phyloP scores from a whole-genome alignment of 768 basidiomycete genomes.

The Suillus variegatus region DNA sequence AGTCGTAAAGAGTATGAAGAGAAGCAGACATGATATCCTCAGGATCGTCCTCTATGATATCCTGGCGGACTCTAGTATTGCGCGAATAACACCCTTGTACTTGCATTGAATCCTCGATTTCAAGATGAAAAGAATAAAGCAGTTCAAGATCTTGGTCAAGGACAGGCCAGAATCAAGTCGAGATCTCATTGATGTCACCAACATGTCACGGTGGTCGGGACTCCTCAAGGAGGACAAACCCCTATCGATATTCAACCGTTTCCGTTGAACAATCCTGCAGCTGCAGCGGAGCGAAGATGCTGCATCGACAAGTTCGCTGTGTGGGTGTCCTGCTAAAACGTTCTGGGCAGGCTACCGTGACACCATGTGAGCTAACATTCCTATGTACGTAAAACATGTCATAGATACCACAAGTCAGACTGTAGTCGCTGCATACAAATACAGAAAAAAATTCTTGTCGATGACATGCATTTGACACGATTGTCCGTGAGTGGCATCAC shows the following conservation, averaged over 20 bases:
- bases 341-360: background rate
- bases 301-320: background rate
- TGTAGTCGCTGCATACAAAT: background rate
- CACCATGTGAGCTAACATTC: background rate
- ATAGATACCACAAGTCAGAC: background rate
- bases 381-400: background rate
- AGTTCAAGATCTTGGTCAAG: background rate
- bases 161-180: background rate
- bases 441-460: background rate
- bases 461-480: background rate
- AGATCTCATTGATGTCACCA: too few species aligned
- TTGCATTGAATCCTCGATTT: background rate
- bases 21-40: constrained; percentile 73
- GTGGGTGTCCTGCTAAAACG: background rate
- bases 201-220: background rate
- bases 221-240: background rate
- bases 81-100: background rate
- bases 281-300: background rate
- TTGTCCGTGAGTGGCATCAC: background rate
- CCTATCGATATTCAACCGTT: background rate
- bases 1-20: constrained; percentile 61
- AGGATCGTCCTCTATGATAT: constrained; percentile 35
- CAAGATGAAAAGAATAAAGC: background rate
- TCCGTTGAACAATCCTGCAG: background rate
- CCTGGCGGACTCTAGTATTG: background rate